These are phyloP conservation scores for Suillus sp. DNA, from an alignment of 768 basidiomycete genomes.

Conservation along the genomic window DNA sequence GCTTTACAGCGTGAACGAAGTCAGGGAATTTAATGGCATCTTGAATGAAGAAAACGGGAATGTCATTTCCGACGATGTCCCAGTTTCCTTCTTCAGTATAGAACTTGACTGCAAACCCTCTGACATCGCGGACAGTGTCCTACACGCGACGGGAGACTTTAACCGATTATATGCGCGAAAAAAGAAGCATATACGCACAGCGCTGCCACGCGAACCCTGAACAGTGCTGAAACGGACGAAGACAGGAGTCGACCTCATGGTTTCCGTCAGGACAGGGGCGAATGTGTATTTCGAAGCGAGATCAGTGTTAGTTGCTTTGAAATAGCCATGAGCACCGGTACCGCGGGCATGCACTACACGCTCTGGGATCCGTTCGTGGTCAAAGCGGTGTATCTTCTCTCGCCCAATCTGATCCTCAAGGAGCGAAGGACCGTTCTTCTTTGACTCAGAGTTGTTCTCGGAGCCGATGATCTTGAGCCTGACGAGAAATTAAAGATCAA, in stretches of 20 bases:
- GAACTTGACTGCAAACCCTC: slow-evolving; percentile 84
- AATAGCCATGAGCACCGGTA: slow-evolving; percentile 80
- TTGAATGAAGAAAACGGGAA: slow-evolving; percentile 83
- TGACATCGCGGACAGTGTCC: slow-evolving; percentile 81
- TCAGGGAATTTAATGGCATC: slow-evolving; percentile 87
- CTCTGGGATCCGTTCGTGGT: slow-evolving; percentile 90
- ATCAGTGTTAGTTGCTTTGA: slow-evolving; percentile 72
- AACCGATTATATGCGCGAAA: slow-evolving; percentile 5
- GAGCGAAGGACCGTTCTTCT: slow-evolving; percentile 58
- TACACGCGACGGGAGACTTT: slow-evolving; percentile 24
- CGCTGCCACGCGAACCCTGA: slow-evolving; percentile 77
- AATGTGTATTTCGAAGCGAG: slow-evolving; percentile 70
- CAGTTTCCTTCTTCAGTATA: slow-evolving; percentile 86
- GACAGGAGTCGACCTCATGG: slow-evolving; percentile 69
- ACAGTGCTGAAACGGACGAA: slow-evolving; percentile 90
- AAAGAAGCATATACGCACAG: slow-evolving; percentile 47
- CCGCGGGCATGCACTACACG: slow-evolving; percentile 76
- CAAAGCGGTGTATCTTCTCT: slow-evolving; percentile 78
- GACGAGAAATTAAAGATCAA: slow-evolving; percentile 13
- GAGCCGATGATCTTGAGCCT: slow-evolving; percentile 52
- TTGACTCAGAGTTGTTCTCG: not conserved
- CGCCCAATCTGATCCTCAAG: slow-evolving; percentile 78
- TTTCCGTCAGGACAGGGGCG: slow-evolving; percentile 72
- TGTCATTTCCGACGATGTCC: slow-evolving; percentile 86
- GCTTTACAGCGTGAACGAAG: slow-evolving; percentile 81